Evolutionary conservation across 2,329 filamentous ascomycete species (phyloP), one percentile per base, ranked within the genome.

Genomic region (Claviceps africana): DNA sequence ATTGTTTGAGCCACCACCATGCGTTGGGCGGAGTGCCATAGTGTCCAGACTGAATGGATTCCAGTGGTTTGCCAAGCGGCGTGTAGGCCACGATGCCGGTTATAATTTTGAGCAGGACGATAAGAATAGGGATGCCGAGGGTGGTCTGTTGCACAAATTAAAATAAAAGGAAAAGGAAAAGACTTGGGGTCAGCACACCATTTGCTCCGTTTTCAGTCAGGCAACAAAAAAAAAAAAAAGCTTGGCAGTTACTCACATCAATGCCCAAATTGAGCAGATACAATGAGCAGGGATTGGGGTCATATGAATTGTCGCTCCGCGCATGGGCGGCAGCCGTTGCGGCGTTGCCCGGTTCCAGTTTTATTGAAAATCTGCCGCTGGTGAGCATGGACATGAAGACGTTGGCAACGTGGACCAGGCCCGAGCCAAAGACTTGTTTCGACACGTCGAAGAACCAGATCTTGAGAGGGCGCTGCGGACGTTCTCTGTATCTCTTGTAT

Each of bases 381-480:
- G 88, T 94, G 59, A 98, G 77, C 86, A 97, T 88, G 47, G 88
- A 94, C 85, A 98, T 95, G 67, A 95, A 81, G 51, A 98, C 77
- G 65, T 98, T 98, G 59, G 90, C 87, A 45, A 91, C 76, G 70
- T 98, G 93, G 35, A 96, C 82, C 66, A 98, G 76, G 46, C 89
- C 83, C 31, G 89, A 94, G 22, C 93, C 93, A 62, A 97, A 86
- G 51, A 98, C 88, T 73, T 98, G 93, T 73, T 98, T 98, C 33
- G 88, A 95, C 25, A 83, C 93, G 65, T 98, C 93, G 67, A 97
- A 98, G 67, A 87, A 90, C 91, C 93, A 98, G 58, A 98, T 89
- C 76, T 94, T 95, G 63, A 97, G 64, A 1, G 91, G 91, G 52
- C 93, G 79, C 66, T 96, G 91, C 1, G 93, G 91, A 53, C 87